Conservation (phyloP, 176 grass and related monocot species). For the Triticum dicoccoides region DNA sequence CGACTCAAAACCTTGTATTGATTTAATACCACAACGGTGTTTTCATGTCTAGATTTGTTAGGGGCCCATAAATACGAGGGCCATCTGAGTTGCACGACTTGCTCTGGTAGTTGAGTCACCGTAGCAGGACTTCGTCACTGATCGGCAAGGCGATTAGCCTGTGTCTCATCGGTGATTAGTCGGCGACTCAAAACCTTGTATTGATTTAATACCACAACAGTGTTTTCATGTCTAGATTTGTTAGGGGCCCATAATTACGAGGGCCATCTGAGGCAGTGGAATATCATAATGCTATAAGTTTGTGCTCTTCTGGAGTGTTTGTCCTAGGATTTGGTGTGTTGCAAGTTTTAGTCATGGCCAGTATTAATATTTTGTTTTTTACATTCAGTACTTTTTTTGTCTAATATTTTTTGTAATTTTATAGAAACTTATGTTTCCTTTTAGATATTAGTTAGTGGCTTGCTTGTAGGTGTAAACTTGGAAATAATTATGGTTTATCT, state of each 20-base stretch:
- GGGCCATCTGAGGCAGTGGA: not conserved
- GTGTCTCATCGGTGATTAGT: not conserved
- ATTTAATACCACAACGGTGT: not conserved
- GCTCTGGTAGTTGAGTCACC: not conserved
- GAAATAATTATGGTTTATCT: constrained; percentile 5
- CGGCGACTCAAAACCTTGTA: not conserved
- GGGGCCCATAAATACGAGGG: not conserved
- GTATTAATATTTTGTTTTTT: constrained; percentile 18
- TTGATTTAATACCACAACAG: not conserved
- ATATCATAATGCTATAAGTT: not conserved
- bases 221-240: constrained; percentile 10
- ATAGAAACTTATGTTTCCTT: not conserved
- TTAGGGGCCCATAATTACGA: not conserved
- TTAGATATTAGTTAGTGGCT: not conserved
- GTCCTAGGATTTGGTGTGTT: not conserved
- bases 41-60: not conserved
- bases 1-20: not conserved
- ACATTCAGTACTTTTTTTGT: not conserved
- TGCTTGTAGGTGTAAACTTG: not conserved
- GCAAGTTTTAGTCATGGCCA: not conserved
- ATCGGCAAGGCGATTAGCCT: not conserved
- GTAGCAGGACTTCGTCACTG: not conserved
- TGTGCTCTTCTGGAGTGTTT: not conserved
- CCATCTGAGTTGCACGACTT: not conserved
- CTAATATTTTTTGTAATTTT: not conserved